Conservation (phyloP, 2,329 filamentous ascomycete genomes). For the Penicillium decumbens region DNA sequence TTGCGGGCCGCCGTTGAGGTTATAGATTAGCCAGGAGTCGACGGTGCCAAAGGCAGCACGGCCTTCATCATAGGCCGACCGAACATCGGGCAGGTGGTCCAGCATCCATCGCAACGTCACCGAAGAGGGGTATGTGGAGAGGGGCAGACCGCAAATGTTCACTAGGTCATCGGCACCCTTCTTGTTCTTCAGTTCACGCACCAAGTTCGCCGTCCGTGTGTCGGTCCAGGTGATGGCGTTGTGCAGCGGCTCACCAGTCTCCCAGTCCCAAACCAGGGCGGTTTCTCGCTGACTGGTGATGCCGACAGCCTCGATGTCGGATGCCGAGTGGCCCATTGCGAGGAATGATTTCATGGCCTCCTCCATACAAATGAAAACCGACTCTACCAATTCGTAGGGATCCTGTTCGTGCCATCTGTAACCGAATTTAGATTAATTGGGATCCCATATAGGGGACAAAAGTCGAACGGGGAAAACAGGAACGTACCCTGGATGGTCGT, state of each 20-base stretch:
- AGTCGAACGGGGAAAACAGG: neutral
- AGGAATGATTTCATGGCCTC: conserved; percentile 67
- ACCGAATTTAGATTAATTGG: conserved; percentile 2
- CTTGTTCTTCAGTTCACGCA: conserved; percentile 68
- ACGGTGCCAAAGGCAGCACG: conserved; percentile 80
- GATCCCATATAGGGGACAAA: neutral
- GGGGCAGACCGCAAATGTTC: conserved; percentile 70
- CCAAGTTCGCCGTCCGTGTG: conserved; percentile 70
- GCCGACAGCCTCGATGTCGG: conserved; percentile 70
- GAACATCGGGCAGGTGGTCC: conserved; percentile 64
- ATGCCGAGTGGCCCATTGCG: conserved; percentile 61
- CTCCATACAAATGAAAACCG: conserved; percentile 75
- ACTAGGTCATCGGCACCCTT: conserved; percentile 65
- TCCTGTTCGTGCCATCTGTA: conserved; percentile 85
- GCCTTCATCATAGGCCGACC: conserved; percentile 69
- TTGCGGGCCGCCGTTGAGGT: conserved; percentile 66
- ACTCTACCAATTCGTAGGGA: conserved; percentile 67
- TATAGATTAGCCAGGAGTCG: conserved; percentile 82
- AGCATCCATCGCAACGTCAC: conserved; percentile 82
- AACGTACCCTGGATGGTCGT: conserved; percentile 76
- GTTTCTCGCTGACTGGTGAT: conserved; percentile 92
- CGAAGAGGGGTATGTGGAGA: conserved; percentile 84
- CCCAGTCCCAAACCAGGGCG: conserved; percentile 75
- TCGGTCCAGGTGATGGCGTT: conserved; percentile 91
- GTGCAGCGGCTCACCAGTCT: conserved; percentile 72